Evolutionary conservation across 2,329 filamentous ascomycete species (phyloP), one percentile per base, ranked within the genome.

Genomic region (Paraconiothyrium brasiliense): DNA sequence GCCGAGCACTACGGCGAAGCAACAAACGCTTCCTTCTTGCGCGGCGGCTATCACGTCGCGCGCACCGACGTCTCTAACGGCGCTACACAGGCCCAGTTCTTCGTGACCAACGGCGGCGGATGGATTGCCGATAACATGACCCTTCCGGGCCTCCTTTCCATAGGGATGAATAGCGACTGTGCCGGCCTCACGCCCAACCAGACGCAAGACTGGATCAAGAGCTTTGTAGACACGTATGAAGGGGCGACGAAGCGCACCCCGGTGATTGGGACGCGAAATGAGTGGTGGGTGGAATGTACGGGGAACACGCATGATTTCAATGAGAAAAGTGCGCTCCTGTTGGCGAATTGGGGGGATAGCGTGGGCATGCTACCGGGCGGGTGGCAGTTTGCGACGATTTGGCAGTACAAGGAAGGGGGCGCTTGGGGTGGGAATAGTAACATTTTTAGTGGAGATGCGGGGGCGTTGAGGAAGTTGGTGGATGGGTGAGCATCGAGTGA

Each of bases 31-130:
- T 82, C 81, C 27, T 75, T 88, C 61, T 83, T 87, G 71, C 84
- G 84, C 24, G 85, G 85, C 52, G 84, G 80, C 39, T 87, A 87
- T 69, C 85, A 87, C 78, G 86, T 86, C 65, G 85, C 85, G 5
- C 80, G 80, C 39, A 85, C 84, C 0, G 79, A 73, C 51, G 68
- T 71, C 16, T 80, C 79, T 65, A 77, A 80, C 4, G 84, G 82
- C 16, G 75, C 81, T 4, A 71, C 74, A 0, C 85, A 87, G 68
- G 85, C 85, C 8, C 75, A 79, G 11, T 86, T 78, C 75, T 87
- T 87, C 76, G 63, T 85, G 52, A 72, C 78, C 0, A 76, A 86
- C 66, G 85, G 85, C 47, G 85, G 85, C 32, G 84, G 84, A 59
- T 87, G 85, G 85, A 79, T 79, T 22, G 72, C 69, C 20, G 85